Conservation (phyloP, 2,329 filamentous ascomycete genomes). For the Dichotomopilus funicola region DNA sequence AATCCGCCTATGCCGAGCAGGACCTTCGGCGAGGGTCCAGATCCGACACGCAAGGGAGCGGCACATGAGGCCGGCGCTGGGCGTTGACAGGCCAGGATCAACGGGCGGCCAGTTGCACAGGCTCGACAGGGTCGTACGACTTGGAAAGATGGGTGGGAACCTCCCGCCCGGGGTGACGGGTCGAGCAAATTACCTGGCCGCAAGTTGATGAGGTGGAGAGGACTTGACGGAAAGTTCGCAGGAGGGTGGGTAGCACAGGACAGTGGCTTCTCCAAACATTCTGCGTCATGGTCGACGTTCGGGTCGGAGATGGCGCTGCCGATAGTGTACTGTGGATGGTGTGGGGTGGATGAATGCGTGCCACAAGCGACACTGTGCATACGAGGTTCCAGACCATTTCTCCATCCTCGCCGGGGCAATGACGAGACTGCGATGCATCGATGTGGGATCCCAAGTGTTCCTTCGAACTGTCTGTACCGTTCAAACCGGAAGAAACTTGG, state of each 20-base stretch:
- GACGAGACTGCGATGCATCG: too few relatives aligned
- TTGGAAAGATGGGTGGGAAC: not conserved
- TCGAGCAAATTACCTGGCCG: conserved; percentile 1
- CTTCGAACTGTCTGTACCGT: too few relatives aligned
- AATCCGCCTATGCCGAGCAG: not conserved
- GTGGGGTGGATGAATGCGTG: too few relatives aligned
- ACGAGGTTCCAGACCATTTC: too few relatives aligned
- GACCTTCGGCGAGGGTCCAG: not conserved
- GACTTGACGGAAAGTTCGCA: not conserved
- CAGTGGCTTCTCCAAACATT: too few relatives aligned
- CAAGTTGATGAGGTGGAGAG: not conserved
- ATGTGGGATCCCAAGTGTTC: too few relatives aligned
- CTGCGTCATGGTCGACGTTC: conserved; percentile 4
- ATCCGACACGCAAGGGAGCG: not conserved
- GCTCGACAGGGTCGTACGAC: not conserved
- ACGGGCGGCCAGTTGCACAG: not conserved
- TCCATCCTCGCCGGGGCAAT: too few relatives aligned
- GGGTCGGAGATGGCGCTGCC: not conserved
- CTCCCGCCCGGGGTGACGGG: not conserved
- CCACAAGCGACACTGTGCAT: too few relatives aligned
- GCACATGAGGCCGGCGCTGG: not conserved
- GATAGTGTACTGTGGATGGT: too few relatives aligned
- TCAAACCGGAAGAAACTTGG: too few relatives aligned
- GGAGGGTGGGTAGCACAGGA: not conserved
- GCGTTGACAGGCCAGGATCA: not conserved